These are phyloP conservation scores for Torulaspora maleeae DNA, from an alignment of 805 yeast genomes.

Conservation along the genomic window DNA sequence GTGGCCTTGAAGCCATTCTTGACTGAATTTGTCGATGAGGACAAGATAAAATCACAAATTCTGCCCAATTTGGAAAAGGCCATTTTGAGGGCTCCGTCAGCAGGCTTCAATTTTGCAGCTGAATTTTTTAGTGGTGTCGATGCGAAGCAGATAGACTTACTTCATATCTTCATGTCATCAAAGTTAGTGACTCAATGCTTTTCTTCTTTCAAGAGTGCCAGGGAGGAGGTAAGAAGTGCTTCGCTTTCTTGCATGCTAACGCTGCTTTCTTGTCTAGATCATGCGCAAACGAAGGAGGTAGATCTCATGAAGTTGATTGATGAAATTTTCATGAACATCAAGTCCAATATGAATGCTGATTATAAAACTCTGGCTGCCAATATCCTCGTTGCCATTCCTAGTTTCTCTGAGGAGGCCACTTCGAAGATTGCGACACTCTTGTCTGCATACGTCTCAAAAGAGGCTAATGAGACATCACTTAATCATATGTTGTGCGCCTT, in stretches of 20 bases:
- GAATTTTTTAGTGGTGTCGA: conserved; percentile 37
- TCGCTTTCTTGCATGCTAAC: conserved; percentile 38
- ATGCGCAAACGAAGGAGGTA: conserved; percentile 26
- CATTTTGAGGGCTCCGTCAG: conserved; percentile 72
- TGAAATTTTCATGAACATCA: conserved; percentile 54
- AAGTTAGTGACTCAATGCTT: conserved; percentile 50
- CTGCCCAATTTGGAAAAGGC: conserved; percentile 69
- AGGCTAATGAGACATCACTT: conserved; percentile 67
- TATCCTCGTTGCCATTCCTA: conserved; percentile 38
- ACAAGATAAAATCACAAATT: conserved; percentile 38
- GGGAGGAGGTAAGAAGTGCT: conserved; percentile 54
- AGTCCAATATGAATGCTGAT: conserved; percentile 58
- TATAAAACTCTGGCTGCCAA: conserved; percentile 52
- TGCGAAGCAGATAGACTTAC: conserved; percentile 39
- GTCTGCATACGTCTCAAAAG: conserved; percentile 57
- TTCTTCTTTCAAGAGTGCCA: conserved; percentile 62
- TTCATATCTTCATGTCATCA: conserved; percentile 39
- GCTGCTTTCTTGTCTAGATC: conserved; percentile 24
- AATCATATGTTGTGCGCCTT: conserved; percentile 46
- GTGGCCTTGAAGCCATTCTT: conserved; percentile 44
- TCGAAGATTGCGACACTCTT: conserved; percentile 42
- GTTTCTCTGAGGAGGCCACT: conserved; percentile 31
- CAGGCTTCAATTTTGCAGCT: conserved; percentile 54
- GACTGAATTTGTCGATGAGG: conserved; percentile 39
- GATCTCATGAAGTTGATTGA: conserved; percentile 40